Base-by-base conservation (phyloP, 352 stramenopile genomes). In the Phytophthora uliginosa region DNA sequence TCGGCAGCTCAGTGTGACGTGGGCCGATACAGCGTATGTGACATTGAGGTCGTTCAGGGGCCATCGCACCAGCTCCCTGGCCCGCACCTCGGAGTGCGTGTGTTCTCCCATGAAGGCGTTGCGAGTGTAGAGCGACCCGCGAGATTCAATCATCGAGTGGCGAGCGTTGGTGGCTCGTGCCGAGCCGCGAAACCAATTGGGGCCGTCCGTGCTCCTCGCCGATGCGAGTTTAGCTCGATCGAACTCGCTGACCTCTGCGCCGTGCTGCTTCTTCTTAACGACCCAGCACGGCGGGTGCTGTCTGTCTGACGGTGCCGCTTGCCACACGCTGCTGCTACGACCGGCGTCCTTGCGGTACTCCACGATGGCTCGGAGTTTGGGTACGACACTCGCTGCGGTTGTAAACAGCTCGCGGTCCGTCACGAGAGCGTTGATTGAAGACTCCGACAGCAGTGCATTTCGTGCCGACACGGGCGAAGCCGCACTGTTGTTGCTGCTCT, bases 1-100 rank as follows among this genome's bases (percentile, higher is more conserved):
- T 36, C 81, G 71, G 59, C 86, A 91, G 36, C 77, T 78, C 5
- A 94, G 69, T 12, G 87, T 81, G 12, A 84, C 86, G 59, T 90
- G 83, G 13, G 79, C 78, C 6, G 88, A 79, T 4, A 79, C 78
- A 1, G 86, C 86, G 56, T 90, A 94, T 1, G 76, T 65, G 66
- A 92, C 81, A 69, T 77, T 78, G 15, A 66, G 58, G 48, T 79
- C 76, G 12, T 74, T 77, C 13, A 77, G 56, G 31, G 86, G 84
- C 79, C 86, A 89, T 40, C 74, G 66, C 31, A 72, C 55, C 42
- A 79, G 63, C 17, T 72, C 17, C 40, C 67, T 67, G 12, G 71
- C 62, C 51, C 73, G 69, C 36, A 65, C 56, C 18, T 75, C 48
- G 0, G 68, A 74, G 17, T 56, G 63, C 1, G 73, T 81, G 15